phyloP scores from a whole-genome alignment of 2,329 filamentous ascomycete genomes.

The Xylaria polymorpha region DNA sequence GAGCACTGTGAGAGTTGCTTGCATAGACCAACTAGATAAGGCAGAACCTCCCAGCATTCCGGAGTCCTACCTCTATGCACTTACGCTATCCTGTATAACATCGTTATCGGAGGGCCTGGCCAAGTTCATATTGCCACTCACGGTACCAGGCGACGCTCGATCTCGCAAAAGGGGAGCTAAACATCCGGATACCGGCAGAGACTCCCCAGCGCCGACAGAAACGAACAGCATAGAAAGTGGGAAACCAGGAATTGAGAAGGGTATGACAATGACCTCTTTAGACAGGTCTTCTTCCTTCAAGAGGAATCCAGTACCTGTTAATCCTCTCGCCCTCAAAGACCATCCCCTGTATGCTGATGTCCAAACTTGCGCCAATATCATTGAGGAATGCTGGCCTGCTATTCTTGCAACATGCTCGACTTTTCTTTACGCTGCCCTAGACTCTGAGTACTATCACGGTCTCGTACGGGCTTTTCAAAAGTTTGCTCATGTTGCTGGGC shows the following conservation, averaged over 20 bases:
- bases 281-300: constrained; percentile 76
- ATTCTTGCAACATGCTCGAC: constrained; percentile 95
- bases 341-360: constrained; percentile 79
- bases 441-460: constrained; percentile 93
- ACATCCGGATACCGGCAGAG: constrained; percentile 55
- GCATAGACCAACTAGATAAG: constrained; percentile 95
- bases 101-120: constrained; percentile 91
- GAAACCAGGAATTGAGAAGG: constrained; percentile 47
- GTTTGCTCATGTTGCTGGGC: constrained; percentile 91
- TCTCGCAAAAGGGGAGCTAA: constrained; percentile 62
- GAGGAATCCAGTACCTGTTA: constrained; percentile 82
- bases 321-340: constrained; percentile 80
- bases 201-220: constrained; percentile 56
- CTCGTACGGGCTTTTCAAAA: constrained; percentile 94
- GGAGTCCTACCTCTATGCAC: constrained; percentile 92
- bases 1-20: constrained; percentile 88
- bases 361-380: constrained; percentile 80
- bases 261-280: constrained; percentile 50
- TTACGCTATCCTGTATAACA: constrained; percentile 89
- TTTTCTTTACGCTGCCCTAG: constrained; percentile 90
- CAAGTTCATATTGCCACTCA: constrained; percentile 91
- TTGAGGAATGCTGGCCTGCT: constrained; percentile 95
- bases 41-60: constrained; percentile 83
- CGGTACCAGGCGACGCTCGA: constrained; percentile 78
- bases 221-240: constrained; percentile 51